These are phyloP conservation scores for Tilletiaria anomala DNA, from an alignment of 1,284 basidiomycete genomes.

Conservation along the genomic window DNA sequence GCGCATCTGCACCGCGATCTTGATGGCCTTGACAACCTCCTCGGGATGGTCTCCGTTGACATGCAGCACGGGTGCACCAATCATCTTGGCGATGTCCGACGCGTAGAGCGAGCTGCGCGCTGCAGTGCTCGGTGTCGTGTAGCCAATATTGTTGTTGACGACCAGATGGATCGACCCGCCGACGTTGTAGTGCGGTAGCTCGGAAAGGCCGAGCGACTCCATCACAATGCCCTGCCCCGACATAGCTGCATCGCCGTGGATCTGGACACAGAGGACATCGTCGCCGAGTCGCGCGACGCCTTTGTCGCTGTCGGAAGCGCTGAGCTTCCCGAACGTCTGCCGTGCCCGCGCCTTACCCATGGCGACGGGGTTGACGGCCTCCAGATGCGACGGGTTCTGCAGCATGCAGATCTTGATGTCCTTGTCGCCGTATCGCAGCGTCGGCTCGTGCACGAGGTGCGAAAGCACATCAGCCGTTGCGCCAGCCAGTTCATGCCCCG, in stretches of 20 bases:
- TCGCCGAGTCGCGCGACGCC: not conserved
- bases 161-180: slow-evolving; percentile 77
- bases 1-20: slow-evolving; percentile 66
- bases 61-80: slow-evolving; percentile 73
- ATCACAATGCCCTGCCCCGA: slow-evolving; percentile 78
- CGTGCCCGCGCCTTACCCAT: slow-evolving; percentile 49
- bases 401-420: slow-evolving; percentile 65
- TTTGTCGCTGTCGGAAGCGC: not conserved
- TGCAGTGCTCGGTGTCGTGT: slow-evolving; percentile 67
- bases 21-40: slow-evolving; percentile 50
- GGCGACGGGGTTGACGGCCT: slow-evolving; percentile 70
- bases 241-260: slow-evolving; percentile 81
- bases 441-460: no score
- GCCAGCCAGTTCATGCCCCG: no score
- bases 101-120: slow-evolving; percentile 73
- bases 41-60: slow-evolving; percentile 71
- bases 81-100: slow-evolving; percentile 76
- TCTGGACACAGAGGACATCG: slow-evolving; percentile 58
- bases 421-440: no score
- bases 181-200: slow-evolving; percentile 62
- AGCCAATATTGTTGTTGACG: slow-evolving; percentile 64
- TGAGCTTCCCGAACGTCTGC: no score
- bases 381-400: slow-evolving; percentile 76
- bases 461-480: no score
- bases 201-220: slow-evolving; percentile 60